Evolutionary conservation across 2,329 filamentous ascomycete species (phyloP).

Genomic region (Curvularia verruculosa): DNA sequence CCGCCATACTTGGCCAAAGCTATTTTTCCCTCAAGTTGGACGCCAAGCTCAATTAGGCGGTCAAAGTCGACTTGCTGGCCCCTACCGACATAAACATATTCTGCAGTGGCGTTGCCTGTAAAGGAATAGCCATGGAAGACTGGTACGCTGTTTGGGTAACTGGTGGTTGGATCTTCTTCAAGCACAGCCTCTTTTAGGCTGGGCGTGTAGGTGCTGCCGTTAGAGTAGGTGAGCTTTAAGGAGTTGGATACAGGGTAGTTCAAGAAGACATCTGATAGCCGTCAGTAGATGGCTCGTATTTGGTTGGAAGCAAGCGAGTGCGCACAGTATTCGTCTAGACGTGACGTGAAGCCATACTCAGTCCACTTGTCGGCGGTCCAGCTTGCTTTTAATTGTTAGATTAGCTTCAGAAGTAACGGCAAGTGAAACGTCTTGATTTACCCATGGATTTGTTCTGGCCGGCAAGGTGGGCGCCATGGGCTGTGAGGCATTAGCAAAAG

Average conservation of each 20-base stretch:
- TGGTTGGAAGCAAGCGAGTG: neutral
- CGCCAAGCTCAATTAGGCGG: conserved; percentile 49
- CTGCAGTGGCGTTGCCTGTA: conserved; percentile 54
- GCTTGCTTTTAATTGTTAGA: conserved; percentile 34
- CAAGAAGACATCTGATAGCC: conserved; percentile 39
- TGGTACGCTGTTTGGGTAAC: conserved; percentile 50
- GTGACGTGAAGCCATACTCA: conserved; percentile 45
- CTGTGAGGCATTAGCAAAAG: conserved; percentile 21
- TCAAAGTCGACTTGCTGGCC: conserved; percentile 55
- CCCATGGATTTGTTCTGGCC: conserved; percentile 44
- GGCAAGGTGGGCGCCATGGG: conserved; percentile 45
- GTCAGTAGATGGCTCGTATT: conserved; percentile 4
- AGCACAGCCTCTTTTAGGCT: conserved; percentile 44
- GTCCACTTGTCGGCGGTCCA: conserved; percentile 49
- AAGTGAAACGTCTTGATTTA: neutral
- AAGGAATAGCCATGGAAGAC: conserved; percentile 58
- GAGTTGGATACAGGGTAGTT: conserved; percentile 49
- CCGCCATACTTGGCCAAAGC: conserved; percentile 56
- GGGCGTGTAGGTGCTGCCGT: conserved; percentile 42
- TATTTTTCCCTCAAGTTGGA: conserved; percentile 56
- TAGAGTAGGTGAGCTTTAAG: conserved; percentile 41
- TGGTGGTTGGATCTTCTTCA: conserved; percentile 43
- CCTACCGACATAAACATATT: conserved; percentile 56
- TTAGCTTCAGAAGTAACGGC: neutral
- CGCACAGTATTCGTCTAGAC: conserved; percentile 47